phyloP scores from a whole-genome alignment of 2,329 filamentous ascomycete genomes.

The Diaporthe sp. region DNA sequence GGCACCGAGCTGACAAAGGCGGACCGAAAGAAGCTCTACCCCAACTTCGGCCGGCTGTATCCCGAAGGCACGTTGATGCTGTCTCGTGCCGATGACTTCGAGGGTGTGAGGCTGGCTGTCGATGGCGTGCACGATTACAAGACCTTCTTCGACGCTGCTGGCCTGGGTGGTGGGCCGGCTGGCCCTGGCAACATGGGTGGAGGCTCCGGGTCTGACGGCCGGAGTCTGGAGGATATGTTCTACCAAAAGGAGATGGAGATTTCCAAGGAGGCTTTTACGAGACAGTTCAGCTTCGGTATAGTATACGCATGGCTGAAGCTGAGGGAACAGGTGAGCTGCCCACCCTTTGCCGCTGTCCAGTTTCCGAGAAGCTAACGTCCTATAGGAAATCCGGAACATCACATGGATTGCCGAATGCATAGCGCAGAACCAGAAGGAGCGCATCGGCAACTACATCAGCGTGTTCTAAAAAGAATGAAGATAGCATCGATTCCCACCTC shows the following conservation, averaged over 20 bases:
- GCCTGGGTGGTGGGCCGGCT: slow-evolving; percentile 78
- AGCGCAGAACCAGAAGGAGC: slow-evolving; percentile 99
- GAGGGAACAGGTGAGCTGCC: slow-evolving; percentile 85
- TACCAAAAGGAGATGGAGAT: slow-evolving; percentile 99
- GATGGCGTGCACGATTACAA: slow-evolving; percentile 96
- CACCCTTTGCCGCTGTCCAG: slow-evolving; percentile 28
- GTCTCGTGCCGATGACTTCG: slow-evolving; percentile 92
- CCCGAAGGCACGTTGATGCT: slow-evolving; percentile 97
- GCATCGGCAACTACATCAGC: slow-evolving; percentile 98
- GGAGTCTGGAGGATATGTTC: slow-evolving; percentile 96
- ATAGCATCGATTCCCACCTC: slow-evolving; percentile 38
- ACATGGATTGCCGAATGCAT: slow-evolving; percentile 99
- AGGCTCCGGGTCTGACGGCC: slow-evolving; percentile 83
- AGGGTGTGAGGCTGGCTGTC: slow-evolving; percentile 92
- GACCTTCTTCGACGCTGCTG: slow-evolving; percentile 93
- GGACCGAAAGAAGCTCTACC: slow-evolving; percentile 96
- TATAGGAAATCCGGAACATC: slow-evolving; percentile 97
- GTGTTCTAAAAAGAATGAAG: slow-evolving; percentile 77
- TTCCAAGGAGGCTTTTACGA: slow-evolving; percentile 93
- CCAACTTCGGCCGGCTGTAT: slow-evolving; percentile 89
- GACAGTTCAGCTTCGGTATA: slow-evolving; percentile 94
- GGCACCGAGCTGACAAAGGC: slow-evolving; percentile 95
- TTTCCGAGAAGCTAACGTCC: slow-evolving; percentile 48
- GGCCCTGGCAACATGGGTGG: slow-evolving; percentile 88
- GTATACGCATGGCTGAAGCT: slow-evolving; percentile 99